Evolutionary conservation across 768 basidiomycete genomes (phyloP), one percentile per base, ranked within the genome.

Genomic region (Pleurotus tuber-regium): DNA sequence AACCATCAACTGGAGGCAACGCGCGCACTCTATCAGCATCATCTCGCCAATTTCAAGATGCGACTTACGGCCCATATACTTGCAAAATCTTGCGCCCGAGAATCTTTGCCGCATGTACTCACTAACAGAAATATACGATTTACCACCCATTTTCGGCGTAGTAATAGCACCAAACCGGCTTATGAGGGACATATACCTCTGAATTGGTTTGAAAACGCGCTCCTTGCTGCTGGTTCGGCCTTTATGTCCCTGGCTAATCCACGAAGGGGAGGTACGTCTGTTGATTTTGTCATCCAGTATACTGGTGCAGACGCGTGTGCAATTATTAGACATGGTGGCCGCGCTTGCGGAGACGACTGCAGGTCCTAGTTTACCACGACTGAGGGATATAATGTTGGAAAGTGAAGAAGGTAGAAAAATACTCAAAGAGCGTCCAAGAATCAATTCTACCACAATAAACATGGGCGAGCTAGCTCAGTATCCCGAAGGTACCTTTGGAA

Each of bases 341-440:
- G 89, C 92, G 4, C 78, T 98, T 7, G 92, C 92, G 19, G 97
- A 98, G 69, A 92, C 92, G 1, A 94, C 96, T 1, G 89, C 93
- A 4, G 87, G 89, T 2, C 76, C 82, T 0, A 83, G 84, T 49
- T 75, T 98, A 35, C 85, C 89, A 4, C 75, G 77, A 41, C 70
- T 97, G 42, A 83, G 90, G 26, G 86, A 91, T 56, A 63, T 65
- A 29, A 92, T 98, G 89, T 78, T 89, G 2, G 75, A 76, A 28
- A 85, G 86, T 60, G 66, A 82, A 2, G 93, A 97, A 69, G 97
- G 96, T 4, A 79, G 95, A 19, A 75, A 76, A 55, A 87, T 99
- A 39, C 75, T 98, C 51, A 86, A 83, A 61, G 84, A 94, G 41
- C 73, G 92, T 43, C 97, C 97, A 3, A 75, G 87, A 35, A 77